Base-by-base conservation (phyloP, 2,329 filamentous ascomycete species). In the Clonostachys sp. region DNA sequence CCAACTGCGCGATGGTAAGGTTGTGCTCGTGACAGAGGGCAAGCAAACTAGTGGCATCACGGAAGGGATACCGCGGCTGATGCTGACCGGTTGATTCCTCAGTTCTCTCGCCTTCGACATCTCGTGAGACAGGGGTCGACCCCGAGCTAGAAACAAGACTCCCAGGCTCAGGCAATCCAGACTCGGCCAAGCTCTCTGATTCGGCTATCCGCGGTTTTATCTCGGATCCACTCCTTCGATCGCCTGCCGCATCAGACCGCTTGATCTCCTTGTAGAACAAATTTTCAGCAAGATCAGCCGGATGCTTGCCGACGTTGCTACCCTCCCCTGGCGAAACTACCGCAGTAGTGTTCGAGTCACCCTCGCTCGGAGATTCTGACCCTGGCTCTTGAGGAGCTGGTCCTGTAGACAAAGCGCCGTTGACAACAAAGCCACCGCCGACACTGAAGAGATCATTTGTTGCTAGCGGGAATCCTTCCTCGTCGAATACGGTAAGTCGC, bases 391-490 rank as follows among this genome's bases (percentile, higher is more conserved):
- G 24, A 5, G 56, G 52, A n/a, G 55, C 58, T 6, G 67, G 53
- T 14, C 64, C 63, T 24, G 70, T 72, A 9, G 73, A 75, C 45
- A 77, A 56, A 14, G 73, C 65, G 12, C 73, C 73, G 43, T 76
- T 76, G 45, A 77, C 73, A 36, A 77, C 73, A 46, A 77, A 77
- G 1, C 73, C 73, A n/a, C 73, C 73, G 2, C 73, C 73, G 3
- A 77, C 73, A 45, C 73, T 76, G 53, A 77, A 77, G 51, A 76
- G 61, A 51, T 77, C 73, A 47, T 76, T 77, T 16, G 67, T 73
- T 2, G 73, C 73, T 34, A 76, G 55, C 51, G 74, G 66, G 33
- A 62, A 66, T 12, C 73, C 73, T 3, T 75, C 64, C 5, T 69
- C 54, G 47, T 75, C 72, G 42, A 72, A 77, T 4, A 75, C 73